Conservation (phyloP, 2,329 filamentous ascomycete genomes). For the Aspergillus versicolor region DNA sequence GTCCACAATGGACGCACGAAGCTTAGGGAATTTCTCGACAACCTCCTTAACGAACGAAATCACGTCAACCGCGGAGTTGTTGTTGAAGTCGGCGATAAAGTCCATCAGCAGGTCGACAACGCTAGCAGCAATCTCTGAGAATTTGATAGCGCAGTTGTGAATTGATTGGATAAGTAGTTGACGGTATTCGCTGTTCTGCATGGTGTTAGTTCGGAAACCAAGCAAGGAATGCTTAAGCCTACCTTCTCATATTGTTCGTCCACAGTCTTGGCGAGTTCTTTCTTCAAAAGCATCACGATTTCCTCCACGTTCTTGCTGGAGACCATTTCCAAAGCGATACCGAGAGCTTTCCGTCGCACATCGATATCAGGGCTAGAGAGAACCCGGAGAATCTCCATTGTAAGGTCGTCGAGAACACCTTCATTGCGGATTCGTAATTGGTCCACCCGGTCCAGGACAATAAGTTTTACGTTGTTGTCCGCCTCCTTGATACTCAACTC, state of each 20-base stretch:
- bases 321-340: conserved; percentile 93
- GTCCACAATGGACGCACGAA: conserved; percentile 82
- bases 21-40: conserved; percentile 92
- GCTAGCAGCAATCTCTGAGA: conserved; percentile 95
- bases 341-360: conserved; percentile 85
- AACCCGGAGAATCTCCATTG: conserved; percentile 95
- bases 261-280: conserved; percentile 94
- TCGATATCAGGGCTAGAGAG: conserved; percentile 95
- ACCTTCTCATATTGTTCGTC: conserved; percentile 97
- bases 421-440: conserved; percentile 83
- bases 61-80: conserved; percentile 92
- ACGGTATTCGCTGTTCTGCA: conserved; percentile 81
- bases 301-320: conserved; percentile 99
- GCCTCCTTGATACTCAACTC: conserved; percentile 96
- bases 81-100: conserved; percentile 98
- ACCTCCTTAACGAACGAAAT: conserved; percentile 99
- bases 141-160: conserved; percentile 97
- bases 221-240: conserved; percentile 10
- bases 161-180: conserved; percentile 95
- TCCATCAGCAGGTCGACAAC: conserved; percentile 98
- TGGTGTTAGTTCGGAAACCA: conserved; percentile 21
- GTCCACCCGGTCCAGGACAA: conserved; percentile 91
- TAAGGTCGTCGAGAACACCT: conserved; percentile 86
- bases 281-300: conserved; percentile 92
- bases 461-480: conserved; percentile 99